Evolutionary conservation across 352 stramenopile species (phyloP).

Genomic region (Phytopythium mirpurense): DNA sequence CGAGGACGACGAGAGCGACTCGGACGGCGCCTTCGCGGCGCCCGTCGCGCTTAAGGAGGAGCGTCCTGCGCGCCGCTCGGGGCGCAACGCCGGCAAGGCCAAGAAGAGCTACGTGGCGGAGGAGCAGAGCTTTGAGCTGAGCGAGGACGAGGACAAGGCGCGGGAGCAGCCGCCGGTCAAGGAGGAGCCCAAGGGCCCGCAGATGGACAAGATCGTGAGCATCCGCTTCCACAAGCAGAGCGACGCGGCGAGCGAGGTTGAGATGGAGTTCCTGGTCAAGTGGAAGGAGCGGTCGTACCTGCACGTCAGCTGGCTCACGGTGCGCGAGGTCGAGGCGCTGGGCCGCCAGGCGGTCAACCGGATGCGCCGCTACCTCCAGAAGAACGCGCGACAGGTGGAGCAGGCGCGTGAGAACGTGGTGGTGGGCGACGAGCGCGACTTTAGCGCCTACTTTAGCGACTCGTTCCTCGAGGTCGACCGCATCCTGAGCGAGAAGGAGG

Average conservation of each 20-base stretch:
- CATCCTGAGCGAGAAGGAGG: constrained; percentile 71
- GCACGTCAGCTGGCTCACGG: constrained; percentile 97
- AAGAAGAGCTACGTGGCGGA: constrained; percentile 87
- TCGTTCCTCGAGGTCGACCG: constrained; percentile 82
- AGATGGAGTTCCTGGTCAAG: constrained; percentile 98
- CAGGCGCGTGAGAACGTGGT: constrained; percentile 70
- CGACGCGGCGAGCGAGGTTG: constrained; percentile 39
- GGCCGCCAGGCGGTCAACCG: constrained; percentile 74
- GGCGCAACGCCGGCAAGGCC: constrained; percentile 73
- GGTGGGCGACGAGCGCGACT: constrained; percentile 67
- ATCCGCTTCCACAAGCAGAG: constrained; percentile 70
- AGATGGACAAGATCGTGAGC: constrained; percentile 93
- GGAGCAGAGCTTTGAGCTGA: constrained; percentile 63
- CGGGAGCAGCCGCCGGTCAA: constrained; percentile 27
- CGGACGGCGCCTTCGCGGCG: constrained; percentile 43
- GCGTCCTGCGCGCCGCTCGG: constrained; percentile 64
- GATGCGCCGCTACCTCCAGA: constrained; percentile 82
- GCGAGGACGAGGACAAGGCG: constrained; percentile 65
- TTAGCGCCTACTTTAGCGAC: constrained; percentile 81
- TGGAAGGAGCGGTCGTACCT: constrained; percentile 98
- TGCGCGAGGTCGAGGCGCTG: constrained; percentile 90
- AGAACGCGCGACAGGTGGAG: constrained; percentile 83
- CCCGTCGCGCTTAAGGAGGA: constrained; percentile 38
- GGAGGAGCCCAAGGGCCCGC: constrained; percentile 55
- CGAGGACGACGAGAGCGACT: constrained; percentile 71